A percentile compares a stretch with the other conserved stretches of the same genome.
phyloP scores from a whole-genome alignment of 345 rosid genomes.

The Cardamine chenopodiifolia region DNA sequence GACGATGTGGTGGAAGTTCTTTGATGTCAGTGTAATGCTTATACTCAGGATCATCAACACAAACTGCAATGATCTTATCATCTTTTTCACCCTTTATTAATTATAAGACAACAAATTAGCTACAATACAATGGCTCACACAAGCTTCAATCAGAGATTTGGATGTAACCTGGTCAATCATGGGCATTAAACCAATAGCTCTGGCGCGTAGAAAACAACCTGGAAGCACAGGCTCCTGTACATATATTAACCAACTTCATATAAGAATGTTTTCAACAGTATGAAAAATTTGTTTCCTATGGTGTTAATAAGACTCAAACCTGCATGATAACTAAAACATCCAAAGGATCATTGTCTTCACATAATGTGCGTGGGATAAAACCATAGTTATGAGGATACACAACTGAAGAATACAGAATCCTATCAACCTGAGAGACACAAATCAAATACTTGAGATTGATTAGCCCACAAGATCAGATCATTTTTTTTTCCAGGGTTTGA shows the following conservation, averaged over 20 bases:
- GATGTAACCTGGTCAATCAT: constrained; percentile 84
- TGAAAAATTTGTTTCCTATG: background rate
- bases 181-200: constrained; percentile 96
- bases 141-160: background rate
- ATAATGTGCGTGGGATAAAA: constrained; percentile 91
- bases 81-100: constrained; percentile 87
- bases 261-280: background rate
- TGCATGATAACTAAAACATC: constrained; percentile 98
- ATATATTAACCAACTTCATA: background rate
- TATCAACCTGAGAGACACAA: constrained; percentile 66
- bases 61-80: constrained; percentile 96
- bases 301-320: constrained; percentile 47
- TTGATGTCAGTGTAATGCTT: constrained; percentile 78
- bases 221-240: constrained; percentile 91
- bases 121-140: background rate
- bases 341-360: constrained; percentile 97
- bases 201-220: constrained; percentile 88
- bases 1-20: constrained; percentile 94
- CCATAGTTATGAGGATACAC: constrained; percentile 99
- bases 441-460: constrained; percentile 10
- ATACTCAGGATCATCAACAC: constrained; percentile 98
- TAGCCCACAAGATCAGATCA: background rate
- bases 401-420: constrained; percentile 91
- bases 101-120: background rate
- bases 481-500: too few species aligned